phyloP scores from a whole-genome alignment of 345 rosid genomes.

The Bruguiera gymnorhiza region DNA sequence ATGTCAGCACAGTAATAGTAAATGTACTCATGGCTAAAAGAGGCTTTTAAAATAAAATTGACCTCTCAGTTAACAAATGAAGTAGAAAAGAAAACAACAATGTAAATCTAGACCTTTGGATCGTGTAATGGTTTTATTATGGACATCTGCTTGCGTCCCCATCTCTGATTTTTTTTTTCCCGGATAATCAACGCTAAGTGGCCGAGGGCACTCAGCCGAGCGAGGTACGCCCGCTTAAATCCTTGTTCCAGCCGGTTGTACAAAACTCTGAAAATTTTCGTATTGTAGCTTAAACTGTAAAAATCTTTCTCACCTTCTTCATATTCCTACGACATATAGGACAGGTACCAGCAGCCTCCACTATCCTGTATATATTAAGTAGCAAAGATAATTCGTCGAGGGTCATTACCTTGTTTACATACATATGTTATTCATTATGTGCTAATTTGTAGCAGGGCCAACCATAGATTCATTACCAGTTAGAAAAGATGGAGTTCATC shows the following conservation, averaged over 20 bases:
- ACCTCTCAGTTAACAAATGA: neutral
- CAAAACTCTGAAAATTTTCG: neutral
- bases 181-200: neutral
- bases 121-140: no score
- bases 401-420: no score
- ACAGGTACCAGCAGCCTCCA: slow-evolving; percentile 72
- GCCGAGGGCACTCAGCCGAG: neutral
- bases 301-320: slow-evolving; percentile 91
- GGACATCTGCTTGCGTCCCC: no score
- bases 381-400: neutral
- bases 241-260: slow-evolving; percentile 1
- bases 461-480: no score
- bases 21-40: no score
- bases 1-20: no score
- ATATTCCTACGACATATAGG: slow-evolving; percentile 80
- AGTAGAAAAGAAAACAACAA: neutral
- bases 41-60: neutral
- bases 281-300: slow-evolving; percentile 42
- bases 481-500: neutral
- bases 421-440: no score
- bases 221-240: neutral
- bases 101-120: neutral
- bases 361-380: slow-evolving; percentile 54
- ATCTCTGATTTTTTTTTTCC: no score
- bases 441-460: no score